These are phyloP conservation scores for Fusarium nurragi DNA, from an alignment of 2,329 filamentous ascomycete genomes.

Conservation along the genomic window DNA sequence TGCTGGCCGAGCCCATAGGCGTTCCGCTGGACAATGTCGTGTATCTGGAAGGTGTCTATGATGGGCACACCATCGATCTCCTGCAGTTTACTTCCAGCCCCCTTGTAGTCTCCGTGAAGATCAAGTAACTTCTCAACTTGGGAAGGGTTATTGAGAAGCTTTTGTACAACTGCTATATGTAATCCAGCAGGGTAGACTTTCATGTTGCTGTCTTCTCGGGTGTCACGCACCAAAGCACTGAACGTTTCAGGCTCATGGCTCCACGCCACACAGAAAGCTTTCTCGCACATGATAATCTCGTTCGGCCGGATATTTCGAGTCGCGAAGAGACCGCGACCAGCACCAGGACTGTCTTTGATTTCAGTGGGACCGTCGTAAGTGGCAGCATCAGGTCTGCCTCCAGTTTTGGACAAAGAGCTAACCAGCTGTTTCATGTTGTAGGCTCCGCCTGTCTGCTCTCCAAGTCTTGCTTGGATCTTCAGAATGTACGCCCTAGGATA, in stretches of 20 bases:
- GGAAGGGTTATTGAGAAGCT: constrained; percentile 44
- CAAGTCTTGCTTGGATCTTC: constrained; percentile 35
- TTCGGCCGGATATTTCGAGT: constrained; percentile 44
- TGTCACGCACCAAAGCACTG: constrained; percentile 47
- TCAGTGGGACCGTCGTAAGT: constrained; percentile 42
- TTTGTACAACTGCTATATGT: constrained; percentile 43
- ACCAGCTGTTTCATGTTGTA: constrained; percentile 41
- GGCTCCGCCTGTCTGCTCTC: constrained; percentile 35
- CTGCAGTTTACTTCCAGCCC: constrained; percentile 29
- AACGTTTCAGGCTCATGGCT: constrained; percentile 45
- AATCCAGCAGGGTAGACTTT: constrained; percentile 46
- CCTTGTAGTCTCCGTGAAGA: constrained; percentile 44
- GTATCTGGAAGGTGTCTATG: constrained; percentile 47
- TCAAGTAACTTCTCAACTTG: constrained; percentile 34
- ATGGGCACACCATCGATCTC: constrained; percentile 41
- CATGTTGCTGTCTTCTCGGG: constrained; percentile 42
- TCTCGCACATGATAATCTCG: constrained; percentile 49
- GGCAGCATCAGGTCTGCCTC: constrained; percentile 46
- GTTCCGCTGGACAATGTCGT: constrained; percentile 48
- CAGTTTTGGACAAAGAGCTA: constrained; percentile 35
- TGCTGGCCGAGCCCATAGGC: constrained; percentile 47
- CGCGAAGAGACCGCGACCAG: constrained; percentile 53
- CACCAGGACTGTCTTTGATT: constrained; percentile 39
- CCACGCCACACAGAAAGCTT: constrained; percentile 47
- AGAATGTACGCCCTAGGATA: constrained; percentile 31